Evolutionary conservation across 192 early-diverging fungal species (phyloP), one percentile per base, ranked within the genome.

Genomic region (Pecoramyces ruminantium): DNA sequence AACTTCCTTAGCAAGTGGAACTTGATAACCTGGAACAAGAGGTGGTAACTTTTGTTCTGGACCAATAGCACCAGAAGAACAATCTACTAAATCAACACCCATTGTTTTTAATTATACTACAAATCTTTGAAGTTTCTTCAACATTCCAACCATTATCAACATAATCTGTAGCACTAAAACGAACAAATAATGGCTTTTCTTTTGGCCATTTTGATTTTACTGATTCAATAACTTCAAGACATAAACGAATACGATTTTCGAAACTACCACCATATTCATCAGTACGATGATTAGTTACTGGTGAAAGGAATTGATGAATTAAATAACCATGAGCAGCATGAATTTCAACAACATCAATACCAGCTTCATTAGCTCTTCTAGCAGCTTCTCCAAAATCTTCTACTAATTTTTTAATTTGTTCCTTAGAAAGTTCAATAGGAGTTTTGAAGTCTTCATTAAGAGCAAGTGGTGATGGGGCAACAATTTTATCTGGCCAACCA

Each of bases 261-360:
- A 96, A 91, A 4, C 91, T 92, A 0, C 97, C 96, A 42, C 96
- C 97, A 83, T 96, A 99, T 78, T 93, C 79, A 83, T 99, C 97
- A 0, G 94, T 96, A 81, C 97, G 92, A 30, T 90, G 79, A 86
- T 99, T 98, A 79, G 92, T 86, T 38, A 94, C 80, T 4, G 93
- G 92, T 25, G 92, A 93, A 21, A 96, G 81, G 82, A 97, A 97
- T 83, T 91, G 86, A 85, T 92, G 86, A 79, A 95, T 82, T 58
- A 98, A 85, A 84, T 96, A 98, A 14, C 97, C 97, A 85, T 98
- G 95, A 5, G 97, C 95, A 78, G 86, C 90, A 80, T 97, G 96
- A 28, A 98, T 86, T 85, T 98, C 97, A 29, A 97, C 85, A n/a
- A 92, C 92, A 79, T 96, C 94, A 83, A 96, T 94, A 4, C 94